These are phyloP conservation scores for Clonostachys rosea DNA, from an alignment of 2,329 filamentous ascomycete genomes.

Conservation along the genomic window DNA sequence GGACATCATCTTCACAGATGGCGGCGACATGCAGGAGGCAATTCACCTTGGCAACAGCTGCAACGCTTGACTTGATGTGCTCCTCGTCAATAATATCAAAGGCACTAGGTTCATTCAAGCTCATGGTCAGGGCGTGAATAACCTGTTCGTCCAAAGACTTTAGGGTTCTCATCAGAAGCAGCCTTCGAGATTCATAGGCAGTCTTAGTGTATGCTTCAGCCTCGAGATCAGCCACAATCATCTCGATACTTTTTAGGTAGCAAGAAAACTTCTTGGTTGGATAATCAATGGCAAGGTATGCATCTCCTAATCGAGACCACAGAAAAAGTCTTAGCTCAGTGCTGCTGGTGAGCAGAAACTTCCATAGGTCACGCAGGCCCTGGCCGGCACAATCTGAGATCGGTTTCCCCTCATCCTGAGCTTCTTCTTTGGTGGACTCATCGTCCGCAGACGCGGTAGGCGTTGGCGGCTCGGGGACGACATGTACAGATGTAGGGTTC, in stretches of 20 bases:
- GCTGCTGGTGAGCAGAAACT: conserved; percentile 77
- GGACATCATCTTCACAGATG: conserved; percentile 81
- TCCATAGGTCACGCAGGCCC: conserved; percentile 72
- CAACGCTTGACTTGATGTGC: conserved; percentile 69
- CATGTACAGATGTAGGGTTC: conserved; percentile 60
- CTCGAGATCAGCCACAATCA: conserved; percentile 62
- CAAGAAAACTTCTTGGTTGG: conserved; percentile 86
- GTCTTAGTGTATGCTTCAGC: conserved; percentile 59
- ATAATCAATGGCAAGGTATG: conserved; percentile 82
- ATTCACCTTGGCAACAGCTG: conserved; percentile 65
- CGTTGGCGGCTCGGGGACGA: conserved; percentile 5
- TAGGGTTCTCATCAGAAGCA: conserved; percentile 69
- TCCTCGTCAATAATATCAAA: conserved; percentile 83
- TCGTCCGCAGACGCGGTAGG: conserved; percentile 2
- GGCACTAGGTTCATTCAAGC: conserved; percentile 60
- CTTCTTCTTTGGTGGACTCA: conserved; percentile 8
- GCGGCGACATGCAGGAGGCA: conserved; percentile 75
- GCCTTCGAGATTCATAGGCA: conserved; percentile 59
- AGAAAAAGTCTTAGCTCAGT: conserved; percentile 81
- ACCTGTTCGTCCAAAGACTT: conserved; percentile 76
- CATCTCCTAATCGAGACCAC: conserved; percentile 87
- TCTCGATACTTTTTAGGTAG: conserved; percentile 78
- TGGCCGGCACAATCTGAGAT: conserved; percentile 49
- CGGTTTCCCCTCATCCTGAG: conserved; percentile 15
- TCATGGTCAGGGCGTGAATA: conserved; percentile 63